Evolutionary conservation across 768 basidiomycete genomes (phyloP).

Genomic region (Boletellus sp.): DNA sequence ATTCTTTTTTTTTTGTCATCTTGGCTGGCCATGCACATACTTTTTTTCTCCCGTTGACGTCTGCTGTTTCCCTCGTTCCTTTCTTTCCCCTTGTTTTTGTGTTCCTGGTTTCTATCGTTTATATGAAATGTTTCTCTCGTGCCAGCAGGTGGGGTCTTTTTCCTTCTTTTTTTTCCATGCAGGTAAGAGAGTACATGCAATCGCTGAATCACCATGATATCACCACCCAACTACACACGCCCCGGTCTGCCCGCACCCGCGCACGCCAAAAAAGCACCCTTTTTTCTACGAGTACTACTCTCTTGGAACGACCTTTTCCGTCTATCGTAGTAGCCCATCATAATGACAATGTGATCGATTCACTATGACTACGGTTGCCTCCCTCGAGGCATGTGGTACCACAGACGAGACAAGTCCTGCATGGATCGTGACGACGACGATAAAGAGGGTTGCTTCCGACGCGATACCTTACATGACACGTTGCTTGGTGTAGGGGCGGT

Average conservation of each 20-base stretch:
- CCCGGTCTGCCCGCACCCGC: neutral
- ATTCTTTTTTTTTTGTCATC: conserved; percentile 14
- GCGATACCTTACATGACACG: no score
- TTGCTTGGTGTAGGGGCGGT: no score
- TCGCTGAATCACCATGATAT: conserved; percentile 12
- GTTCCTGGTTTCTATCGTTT: conserved; percentile 20
- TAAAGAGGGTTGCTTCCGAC: no score
- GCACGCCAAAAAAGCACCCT: conserved; percentile 15
- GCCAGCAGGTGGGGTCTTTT: conserved; percentile 17
- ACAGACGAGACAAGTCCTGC: no score
- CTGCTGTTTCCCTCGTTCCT: neutral
- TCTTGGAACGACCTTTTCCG: conserved; percentile 13
- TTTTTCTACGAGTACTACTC: conserved; percentile 22
- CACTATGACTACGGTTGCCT: no score
- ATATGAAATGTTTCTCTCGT: conserved; percentile 7
- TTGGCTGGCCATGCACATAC: conserved; percentile 28
- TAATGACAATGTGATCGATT: conserved; percentile 24
- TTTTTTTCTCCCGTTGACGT: conserved; percentile 7
- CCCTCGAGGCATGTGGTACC: no score
- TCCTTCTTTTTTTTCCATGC: conserved; percentile 22
- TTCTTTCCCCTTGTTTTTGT: neutral
- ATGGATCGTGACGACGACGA: no score
- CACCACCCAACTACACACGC: no score
- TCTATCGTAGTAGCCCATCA: conserved; percentile 16
- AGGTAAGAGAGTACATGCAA: conserved; percentile 26